A percentile compares a stretch with the other conserved stretches of the same genome.
phyloP scores from a whole-genome alignment of 345 rosid species.

The Melaleuca alternifolia region DNA sequence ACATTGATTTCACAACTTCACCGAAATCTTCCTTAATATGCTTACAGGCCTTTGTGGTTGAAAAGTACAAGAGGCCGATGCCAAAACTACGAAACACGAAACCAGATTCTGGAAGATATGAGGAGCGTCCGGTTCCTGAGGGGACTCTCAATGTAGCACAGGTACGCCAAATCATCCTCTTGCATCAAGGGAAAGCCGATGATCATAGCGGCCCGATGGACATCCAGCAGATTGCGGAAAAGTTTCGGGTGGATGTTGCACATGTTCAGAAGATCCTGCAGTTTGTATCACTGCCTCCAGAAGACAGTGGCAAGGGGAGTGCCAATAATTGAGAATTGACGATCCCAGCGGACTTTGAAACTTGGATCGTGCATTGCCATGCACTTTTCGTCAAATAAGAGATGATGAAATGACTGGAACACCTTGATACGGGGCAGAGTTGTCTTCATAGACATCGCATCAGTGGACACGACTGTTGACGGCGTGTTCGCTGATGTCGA shows the following conservation, averaged over 20 bases:
- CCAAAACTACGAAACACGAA: constrained; percentile 75
- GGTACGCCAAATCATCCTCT: constrained; percentile 62
- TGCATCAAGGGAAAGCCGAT: constrained; percentile 72
- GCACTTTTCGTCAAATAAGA: not conserved
- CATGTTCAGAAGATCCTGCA: constrained; percentile 53
- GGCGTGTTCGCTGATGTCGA: not conserved
- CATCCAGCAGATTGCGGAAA: constrained; percentile 51
- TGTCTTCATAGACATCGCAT: not conserved
- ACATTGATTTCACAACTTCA: not conserved
- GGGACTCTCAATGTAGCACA: constrained; percentile 72
- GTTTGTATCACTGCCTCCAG: constrained; percentile 61
- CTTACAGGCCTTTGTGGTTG: constrained; percentile 56
- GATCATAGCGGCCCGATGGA: constrained; percentile 60
- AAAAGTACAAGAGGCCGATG: constrained; percentile 58
- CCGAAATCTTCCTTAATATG: not conserved
- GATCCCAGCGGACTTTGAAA: not conserved
- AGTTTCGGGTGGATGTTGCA: constrained; percentile 42
- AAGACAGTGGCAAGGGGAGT: constrained; percentile 24
- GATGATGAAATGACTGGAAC: not conserved
- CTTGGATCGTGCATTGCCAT: not conserved
- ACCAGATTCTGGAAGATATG: constrained; percentile 46
- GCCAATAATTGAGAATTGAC: not conserved
- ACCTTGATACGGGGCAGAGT: not conserved
- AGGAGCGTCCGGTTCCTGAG: constrained; percentile 49
- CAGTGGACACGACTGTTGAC: not conserved